Evolutionary conservation across 2,329 filamentous ascomycete species (phyloP).

Genomic region (Albifimbria verrucaria): DNA sequence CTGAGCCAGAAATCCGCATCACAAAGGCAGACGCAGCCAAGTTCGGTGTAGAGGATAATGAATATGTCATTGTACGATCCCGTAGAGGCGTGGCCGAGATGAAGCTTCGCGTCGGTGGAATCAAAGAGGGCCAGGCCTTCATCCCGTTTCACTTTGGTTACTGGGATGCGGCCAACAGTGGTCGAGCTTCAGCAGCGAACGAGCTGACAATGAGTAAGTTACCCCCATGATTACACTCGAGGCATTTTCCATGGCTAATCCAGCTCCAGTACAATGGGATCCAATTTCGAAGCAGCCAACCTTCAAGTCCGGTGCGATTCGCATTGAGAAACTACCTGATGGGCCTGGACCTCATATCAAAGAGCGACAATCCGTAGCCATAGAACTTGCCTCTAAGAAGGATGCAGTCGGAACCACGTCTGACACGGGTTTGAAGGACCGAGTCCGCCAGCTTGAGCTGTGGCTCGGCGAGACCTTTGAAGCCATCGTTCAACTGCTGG

Average conservation of each 20-base stretch:
- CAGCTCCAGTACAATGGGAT: constrained; percentile 17
- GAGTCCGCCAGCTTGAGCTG: constrained; percentile 22
- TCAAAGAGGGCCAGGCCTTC: constrained; percentile 28
- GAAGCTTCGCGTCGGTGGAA: constrained; percentile 20
- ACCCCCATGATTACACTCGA: not conserved
- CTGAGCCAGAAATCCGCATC: constrained; percentile 25
- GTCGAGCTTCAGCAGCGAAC: constrained; percentile 29
- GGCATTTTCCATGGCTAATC: constrained; percentile 6
- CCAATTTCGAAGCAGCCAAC: constrained; percentile 33
- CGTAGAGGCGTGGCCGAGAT: constrained; percentile 26
- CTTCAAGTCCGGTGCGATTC: constrained; percentile 32
- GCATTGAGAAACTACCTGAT: constrained; percentile 24
- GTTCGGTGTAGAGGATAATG: constrained; percentile 12
- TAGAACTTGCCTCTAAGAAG: constrained; percentile 10
- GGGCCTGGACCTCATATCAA: constrained; percentile 2
- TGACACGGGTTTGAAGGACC: constrained; percentile 9
- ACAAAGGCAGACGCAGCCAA: constrained; percentile 24
- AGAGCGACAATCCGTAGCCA: constrained; percentile 21
- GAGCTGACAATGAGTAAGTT: constrained; percentile 30
- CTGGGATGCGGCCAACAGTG: constrained; percentile 26
- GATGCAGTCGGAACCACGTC: constrained; percentile 7
- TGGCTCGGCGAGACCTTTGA: constrained; percentile 31
- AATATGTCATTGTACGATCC: constrained; percentile 25
- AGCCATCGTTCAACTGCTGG: constrained; percentile 15
- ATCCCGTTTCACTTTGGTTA: constrained; percentile 37